Evolutionary conservation across 2,329 filamentous ascomycete genomes (phyloP).

Genomic region (Colletotrichum musae): DNA sequence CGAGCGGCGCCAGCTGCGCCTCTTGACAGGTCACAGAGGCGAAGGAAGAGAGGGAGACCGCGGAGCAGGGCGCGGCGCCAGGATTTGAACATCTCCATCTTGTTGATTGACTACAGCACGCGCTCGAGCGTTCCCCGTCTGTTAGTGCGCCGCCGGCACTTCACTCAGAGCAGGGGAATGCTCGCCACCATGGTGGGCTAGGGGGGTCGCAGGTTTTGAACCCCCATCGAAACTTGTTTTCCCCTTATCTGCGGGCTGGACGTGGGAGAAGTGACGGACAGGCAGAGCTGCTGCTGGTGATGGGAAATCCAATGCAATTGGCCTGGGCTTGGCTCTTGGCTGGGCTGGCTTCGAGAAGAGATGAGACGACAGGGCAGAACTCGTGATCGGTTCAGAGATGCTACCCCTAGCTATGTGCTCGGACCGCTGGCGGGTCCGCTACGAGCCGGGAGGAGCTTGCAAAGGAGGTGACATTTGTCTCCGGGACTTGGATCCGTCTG

Average conservation of each 20-base stretch:
- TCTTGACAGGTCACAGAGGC: not conserved
- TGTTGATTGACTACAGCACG: slow-evolving; percentile 17
- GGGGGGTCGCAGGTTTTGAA: not conserved
- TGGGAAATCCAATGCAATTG: not conserved
- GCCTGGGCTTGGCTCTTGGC: too few species aligned
- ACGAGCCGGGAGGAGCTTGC: slow-evolving; percentile 25
- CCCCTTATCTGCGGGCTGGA: not conserved
- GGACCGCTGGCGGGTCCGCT: slow-evolving; percentile 16
- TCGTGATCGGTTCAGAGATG: not conserved
- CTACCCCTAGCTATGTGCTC: slow-evolving; percentile 26
- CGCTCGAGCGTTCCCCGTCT: slow-evolving; percentile 30
- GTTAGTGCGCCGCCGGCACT: slow-evolving; percentile 8
- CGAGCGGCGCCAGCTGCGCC: not conserved
- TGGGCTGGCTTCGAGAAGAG: not conserved
- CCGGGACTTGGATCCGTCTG: slow-evolving; percentile 20
- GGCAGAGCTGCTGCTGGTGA: slow-evolving; percentile 1
- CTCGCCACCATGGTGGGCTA: slow-evolving; percentile 16
- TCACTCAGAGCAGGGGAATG: slow-evolving; percentile 24
- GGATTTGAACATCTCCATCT: slow-evolving; percentile 6
- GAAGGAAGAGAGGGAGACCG: not conserved
- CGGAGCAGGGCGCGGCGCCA: slow-evolving; percentile 2
- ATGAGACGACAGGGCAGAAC: slow-evolving; percentile 28
- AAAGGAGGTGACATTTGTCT: slow-evolving; percentile 27
- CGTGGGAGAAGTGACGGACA: not conserved
- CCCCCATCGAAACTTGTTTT: slow-evolving; percentile 36